Percentiles rank a stretch among this genome's conserved stretches.
Conservation (phyloP, 2,329 filamentous ascomycete species). For the Fusarium kyushuense region DNA sequence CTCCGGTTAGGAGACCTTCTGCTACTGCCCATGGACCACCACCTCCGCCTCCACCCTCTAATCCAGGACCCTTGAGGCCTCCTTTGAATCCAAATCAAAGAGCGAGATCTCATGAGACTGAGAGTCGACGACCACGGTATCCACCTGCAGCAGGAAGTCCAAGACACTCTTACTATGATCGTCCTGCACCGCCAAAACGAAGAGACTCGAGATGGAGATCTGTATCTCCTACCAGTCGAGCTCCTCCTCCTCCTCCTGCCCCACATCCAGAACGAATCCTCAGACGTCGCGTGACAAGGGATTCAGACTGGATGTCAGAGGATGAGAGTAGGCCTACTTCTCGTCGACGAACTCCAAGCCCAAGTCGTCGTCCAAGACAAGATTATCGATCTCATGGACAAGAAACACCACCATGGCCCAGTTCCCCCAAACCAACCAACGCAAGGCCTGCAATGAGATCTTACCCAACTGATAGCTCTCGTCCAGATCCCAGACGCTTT, state of each 20-base stretch:
- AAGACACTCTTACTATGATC: constrained; percentile 32
- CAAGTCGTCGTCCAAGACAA: constrained; percentile 14
- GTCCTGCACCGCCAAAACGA: constrained; percentile 13
- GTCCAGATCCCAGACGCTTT: constrained; percentile 26
- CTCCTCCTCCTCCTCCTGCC: constrained; percentile 6
- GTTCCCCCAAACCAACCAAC: not conserved
- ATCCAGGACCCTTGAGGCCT: constrained; percentile 14
- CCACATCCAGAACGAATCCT: constrained; percentile 7
- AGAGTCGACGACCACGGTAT: constrained; percentile 27
- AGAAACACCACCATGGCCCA: constrained; percentile 8
- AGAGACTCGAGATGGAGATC: constrained; percentile 30
- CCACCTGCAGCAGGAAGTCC: constrained; percentile 11
- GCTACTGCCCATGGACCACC: constrained; percentile 21
- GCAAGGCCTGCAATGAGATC: constrained; percentile 27
- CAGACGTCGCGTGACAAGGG: constrained; percentile 36
- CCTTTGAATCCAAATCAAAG: constrained; percentile 17
- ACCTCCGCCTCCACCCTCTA: not conserved
- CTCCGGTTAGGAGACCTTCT: constrained; percentile 27
- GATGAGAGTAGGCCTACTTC: constrained; percentile 40
- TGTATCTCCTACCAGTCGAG: constrained; percentile 34
- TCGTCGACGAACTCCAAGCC: constrained; percentile 22
- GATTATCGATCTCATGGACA: constrained; percentile 4
- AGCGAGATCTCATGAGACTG: constrained; percentile 40
- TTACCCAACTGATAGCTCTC: constrained; percentile 33
- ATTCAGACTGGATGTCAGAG: constrained; percentile 42